Conservation (phyloP, 2,329 filamentous ascomycete genomes). For the Berkeleyomyces rouxiae region DNA sequence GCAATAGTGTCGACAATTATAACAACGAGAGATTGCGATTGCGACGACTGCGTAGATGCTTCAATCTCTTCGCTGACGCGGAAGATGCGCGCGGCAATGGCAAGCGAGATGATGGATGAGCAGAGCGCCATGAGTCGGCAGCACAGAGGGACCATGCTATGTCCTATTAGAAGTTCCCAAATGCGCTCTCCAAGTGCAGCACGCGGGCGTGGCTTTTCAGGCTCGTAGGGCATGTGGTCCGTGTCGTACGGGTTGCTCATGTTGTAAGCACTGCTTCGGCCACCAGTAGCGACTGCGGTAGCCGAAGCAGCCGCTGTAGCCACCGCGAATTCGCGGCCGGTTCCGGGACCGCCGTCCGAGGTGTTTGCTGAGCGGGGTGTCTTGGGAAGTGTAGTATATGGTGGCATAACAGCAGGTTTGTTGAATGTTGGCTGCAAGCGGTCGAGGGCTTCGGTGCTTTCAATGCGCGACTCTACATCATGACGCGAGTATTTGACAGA, state of each 20-base stretch:
- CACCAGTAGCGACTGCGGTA: background rate
- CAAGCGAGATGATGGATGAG: slow-evolving; percentile 69
- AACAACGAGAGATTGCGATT: slow-evolving; percentile 70
- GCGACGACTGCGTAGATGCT: slow-evolving; percentile 31
- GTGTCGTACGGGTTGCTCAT: slow-evolving; percentile 15
- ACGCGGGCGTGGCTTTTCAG: slow-evolving; percentile 18
- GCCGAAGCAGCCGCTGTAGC: background rate
- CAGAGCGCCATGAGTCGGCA: slow-evolving; percentile 70
- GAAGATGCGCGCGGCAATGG: slow-evolving; percentile 60
- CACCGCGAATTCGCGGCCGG: slow-evolving; percentile 16
- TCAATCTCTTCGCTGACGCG: slow-evolving; percentile 27
- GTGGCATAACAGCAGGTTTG: slow-evolving; percentile 20
- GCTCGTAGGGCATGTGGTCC: slow-evolving; percentile 6
- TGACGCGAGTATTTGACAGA: slow-evolving; percentile 23
- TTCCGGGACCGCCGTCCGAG: background rate
- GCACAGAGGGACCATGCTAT: slow-evolving; percentile 69
- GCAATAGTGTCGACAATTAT: slow-evolving; percentile 79
- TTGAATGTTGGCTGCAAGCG: slow-evolving; percentile 33
- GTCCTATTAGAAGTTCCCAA: slow-evolving; percentile 55
- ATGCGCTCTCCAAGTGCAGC: slow-evolving; percentile 34
- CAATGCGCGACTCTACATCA: slow-evolving; percentile 31
- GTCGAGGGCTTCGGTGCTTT: slow-evolving; percentile 29
- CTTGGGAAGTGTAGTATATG: slow-evolving; percentile 18
- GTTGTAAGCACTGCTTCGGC: slow-evolving; percentile 4
- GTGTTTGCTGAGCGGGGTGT: slow-evolving; percentile 13